Conservation (phyloP, 2,329 filamentous ascomycete genomes). For the Phialemonium atrogriseum region DNA sequence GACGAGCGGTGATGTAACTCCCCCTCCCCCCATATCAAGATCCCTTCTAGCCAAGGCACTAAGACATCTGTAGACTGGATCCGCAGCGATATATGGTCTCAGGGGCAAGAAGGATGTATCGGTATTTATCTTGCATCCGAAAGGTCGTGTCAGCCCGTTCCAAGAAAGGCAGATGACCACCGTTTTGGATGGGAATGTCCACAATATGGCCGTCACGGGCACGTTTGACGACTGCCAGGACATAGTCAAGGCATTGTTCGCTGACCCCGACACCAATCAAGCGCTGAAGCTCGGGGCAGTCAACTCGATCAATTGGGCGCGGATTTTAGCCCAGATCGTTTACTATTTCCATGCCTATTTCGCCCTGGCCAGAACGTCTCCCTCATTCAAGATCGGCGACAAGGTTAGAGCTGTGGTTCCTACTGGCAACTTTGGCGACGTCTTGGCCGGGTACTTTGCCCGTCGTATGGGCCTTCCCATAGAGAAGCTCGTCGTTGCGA, state of each 20-base stretch:
- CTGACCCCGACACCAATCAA: conserved; percentile 74
- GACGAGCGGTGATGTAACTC: conserved; percentile 59
- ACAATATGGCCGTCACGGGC: conserved; percentile 82
- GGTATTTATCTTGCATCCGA: conserved; percentile 89
- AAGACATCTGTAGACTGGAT: conserved; percentile 76
- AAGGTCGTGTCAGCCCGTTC: conserved; percentile 82
- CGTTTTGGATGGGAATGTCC: conserved; percentile 80
- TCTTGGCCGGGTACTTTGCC: conserved; percentile 89
- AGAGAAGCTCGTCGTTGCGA: conserved; percentile 85
- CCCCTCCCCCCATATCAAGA: not conserved
- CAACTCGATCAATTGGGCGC: conserved; percentile 94
- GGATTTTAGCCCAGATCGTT: conserved; percentile 91
- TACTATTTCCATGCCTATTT: conserved; percentile 98
- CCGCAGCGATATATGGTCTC: conserved; percentile 90
- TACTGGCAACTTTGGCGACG: conserved; percentile 94
- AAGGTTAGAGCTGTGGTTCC: conserved; percentile 82
- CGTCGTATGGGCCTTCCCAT: conserved; percentile 51
- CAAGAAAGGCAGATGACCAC: conserved; percentile 98
- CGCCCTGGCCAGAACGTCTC: conserved; percentile 54
- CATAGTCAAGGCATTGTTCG: conserved; percentile 89
- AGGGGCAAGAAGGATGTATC: conserved; percentile 95
- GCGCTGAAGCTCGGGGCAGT: conserved; percentile 82
- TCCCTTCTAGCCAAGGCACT: not conserved
- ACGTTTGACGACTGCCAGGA: conserved; percentile 98
- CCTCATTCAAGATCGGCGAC: conserved; percentile 54